Evolutionary conservation across 768 basidiomycete species (phyloP).

Genomic region (Tricholomella constricta): DNA sequence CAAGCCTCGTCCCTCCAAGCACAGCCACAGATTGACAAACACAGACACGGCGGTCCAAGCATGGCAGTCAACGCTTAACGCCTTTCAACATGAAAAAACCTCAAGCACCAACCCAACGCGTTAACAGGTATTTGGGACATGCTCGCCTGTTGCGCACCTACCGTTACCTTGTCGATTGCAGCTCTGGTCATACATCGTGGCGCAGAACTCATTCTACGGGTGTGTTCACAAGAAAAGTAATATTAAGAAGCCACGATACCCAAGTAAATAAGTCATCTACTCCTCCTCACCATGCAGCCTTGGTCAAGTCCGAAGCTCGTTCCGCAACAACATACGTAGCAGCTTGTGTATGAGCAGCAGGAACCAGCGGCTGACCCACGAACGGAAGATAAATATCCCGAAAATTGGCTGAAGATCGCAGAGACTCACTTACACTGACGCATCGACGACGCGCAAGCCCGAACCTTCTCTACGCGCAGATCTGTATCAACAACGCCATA

Average conservation of each 20-base stretch:
- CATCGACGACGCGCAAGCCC: conserved; percentile 40
- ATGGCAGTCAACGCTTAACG: too few relatives aligned
- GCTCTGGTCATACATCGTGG: too few relatives aligned
- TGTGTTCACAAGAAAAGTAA: background rate
- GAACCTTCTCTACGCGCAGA: conserved; percentile 37
- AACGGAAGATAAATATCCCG: background rate
- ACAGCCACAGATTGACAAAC: too few relatives aligned
- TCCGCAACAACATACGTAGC: conserved; percentile 24
- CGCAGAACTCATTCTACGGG: too few relatives aligned
- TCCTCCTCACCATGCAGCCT: conserved; percentile 9
- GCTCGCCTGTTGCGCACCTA: too few relatives aligned
- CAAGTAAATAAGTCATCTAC: background rate
- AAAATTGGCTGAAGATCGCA: background rate
- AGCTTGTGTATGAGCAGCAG: conserved; percentile 1
- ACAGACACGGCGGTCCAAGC: too few relatives aligned
- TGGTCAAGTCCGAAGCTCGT: conserved; percentile 25
- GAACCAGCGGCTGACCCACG: background rate
- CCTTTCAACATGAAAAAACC: too few relatives aligned
- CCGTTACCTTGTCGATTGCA: too few relatives aligned
- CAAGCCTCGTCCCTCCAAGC: too few relatives aligned
- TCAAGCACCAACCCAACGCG: too few relatives aligned
- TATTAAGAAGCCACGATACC: background rate
- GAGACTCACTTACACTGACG: conserved; percentile 33
- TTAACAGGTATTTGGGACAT: too few relatives aligned
- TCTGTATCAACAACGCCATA: conserved; percentile 40